Percentiles rank a stretch among this genome's conserved stretches.
Evolutionary conservation across 345 rosid genomes (phyloP).

Genomic region (Erysimum cheiranthoides): DNA sequence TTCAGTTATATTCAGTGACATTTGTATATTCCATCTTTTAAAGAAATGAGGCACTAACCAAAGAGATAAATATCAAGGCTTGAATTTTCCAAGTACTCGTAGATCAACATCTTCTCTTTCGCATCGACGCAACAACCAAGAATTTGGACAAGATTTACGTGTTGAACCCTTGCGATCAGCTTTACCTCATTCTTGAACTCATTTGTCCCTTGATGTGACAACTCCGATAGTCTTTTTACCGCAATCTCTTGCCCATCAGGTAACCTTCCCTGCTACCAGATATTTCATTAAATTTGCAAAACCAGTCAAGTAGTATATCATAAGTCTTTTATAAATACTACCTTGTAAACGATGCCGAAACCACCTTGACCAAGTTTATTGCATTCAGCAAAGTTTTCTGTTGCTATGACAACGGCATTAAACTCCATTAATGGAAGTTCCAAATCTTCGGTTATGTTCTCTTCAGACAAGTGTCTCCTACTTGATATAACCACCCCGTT

Average conservation of each 20-base stretch:
- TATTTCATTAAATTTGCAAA: too few relatives aligned
- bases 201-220: conserved; percentile 52
- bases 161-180: conserved; percentile 58
- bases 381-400: background rate
- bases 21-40: too few relatives aligned
- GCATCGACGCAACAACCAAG: conserved; percentile 55
- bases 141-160: conserved; percentile 56
- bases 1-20: too few relatives aligned
- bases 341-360: conserved; percentile 76
- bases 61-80: conserved; percentile 55
- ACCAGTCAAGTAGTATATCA: too few relatives aligned
- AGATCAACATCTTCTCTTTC: conserved; percentile 58
- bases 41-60: conserved; percentile 40
- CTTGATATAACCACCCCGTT: background rate
- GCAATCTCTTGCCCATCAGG: conserved; percentile 51
- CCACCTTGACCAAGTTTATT: conserved; percentile 26
- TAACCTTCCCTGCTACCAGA: conserved; percentile 49
- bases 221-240: conserved; percentile 52
- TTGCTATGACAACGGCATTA: background rate
- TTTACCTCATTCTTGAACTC: conserved; percentile 60
- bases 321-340: conserved; percentile 12
- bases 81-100: conserved; percentile 55
- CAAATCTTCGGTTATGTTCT: conserved; percentile 29
- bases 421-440: background rate
- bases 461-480: background rate